Evolutionary conservation across 495 filamentous ascomycete species (phyloP).

Genomic region (Daldinia vernicosa): DNA sequence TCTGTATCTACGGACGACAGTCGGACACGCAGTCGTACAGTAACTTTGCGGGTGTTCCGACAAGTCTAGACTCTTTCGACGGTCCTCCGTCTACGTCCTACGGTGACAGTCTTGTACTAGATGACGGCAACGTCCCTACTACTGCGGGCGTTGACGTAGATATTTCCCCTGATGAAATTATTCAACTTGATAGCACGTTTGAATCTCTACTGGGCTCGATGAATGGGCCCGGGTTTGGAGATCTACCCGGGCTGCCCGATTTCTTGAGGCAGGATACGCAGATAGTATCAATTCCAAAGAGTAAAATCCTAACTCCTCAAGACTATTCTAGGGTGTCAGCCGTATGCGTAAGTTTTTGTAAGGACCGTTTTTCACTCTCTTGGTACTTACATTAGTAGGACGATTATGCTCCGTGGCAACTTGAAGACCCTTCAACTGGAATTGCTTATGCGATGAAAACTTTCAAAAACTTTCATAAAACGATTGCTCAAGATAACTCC

Average conservation of each 20-base stretch:
- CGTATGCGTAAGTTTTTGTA: slow-evolving; percentile 40
- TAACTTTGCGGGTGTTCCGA: slow-evolving; percentile 18
- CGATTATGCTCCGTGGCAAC: slow-evolving; percentile 47
- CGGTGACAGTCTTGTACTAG: slow-evolving; percentile 1
- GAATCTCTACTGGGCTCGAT: slow-evolving; percentile 24
- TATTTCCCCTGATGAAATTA: neutral
- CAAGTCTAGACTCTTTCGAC: slow-evolving; percentile 12
- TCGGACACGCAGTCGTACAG: slow-evolving; percentile 5
- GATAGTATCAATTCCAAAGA: slow-evolving; percentile 6
- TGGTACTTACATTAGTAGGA: slow-evolving; percentile 33
- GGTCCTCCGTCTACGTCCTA: slow-evolving; percentile 1
- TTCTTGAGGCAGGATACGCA: slow-evolving; percentile 3
- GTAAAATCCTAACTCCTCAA: slow-evolving; percentile 10
- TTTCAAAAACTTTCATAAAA: slow-evolving; percentile 39
- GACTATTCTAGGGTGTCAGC: slow-evolving; percentile 40
- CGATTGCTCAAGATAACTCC: slow-evolving; percentile 40
- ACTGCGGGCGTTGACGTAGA: slow-evolving; percentile 4
- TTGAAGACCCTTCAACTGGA: slow-evolving; percentile 46
- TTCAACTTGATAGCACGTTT: slow-evolving; percentile 21
- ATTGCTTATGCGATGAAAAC: slow-evolving; percentile 41
- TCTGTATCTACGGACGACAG: slow-evolving; percentile 44
- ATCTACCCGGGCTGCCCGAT: neutral
- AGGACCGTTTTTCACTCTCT: neutral
- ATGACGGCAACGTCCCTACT: neutral
- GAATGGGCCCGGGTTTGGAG: neutral